Evolutionary conservation across 805 yeast species (phyloP).

Genomic region (Metschnikowia kofuensis): DNA sequence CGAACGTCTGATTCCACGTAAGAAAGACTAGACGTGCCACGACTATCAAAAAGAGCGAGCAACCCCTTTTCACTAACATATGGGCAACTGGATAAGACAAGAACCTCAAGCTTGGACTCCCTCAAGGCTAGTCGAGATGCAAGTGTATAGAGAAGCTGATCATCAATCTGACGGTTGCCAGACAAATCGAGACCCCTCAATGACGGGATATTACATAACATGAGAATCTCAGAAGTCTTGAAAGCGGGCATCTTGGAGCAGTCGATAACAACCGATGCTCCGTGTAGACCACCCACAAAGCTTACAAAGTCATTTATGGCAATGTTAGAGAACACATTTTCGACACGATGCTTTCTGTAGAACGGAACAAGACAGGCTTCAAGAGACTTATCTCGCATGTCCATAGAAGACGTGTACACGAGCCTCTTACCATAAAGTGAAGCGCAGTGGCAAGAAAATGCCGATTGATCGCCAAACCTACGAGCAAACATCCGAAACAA

Average conservation of each 20-base stretch:
- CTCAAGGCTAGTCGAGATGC: constrained; percentile 16
- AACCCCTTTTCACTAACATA: constrained; percentile 12
- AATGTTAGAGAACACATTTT: constrained; percentile 33
- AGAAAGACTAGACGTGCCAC: constrained; percentile 4
- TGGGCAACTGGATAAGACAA: constrained; percentile 25
- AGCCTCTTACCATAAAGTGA: neutral
- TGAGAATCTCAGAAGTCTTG: constrained; percentile 22
- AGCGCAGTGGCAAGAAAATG: constrained; percentile 26
- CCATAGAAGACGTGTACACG: constrained; percentile 4
- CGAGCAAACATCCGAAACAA: constrained; percentile 28
- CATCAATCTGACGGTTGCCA: constrained; percentile 26
- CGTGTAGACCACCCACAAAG: constrained; percentile 18
- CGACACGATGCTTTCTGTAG: constrained; percentile 29
- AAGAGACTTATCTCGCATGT: constrained; percentile 13
- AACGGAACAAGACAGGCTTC: constrained; percentile 15
- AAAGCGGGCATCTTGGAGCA: constrained; percentile 19
- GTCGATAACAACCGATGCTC: constrained; percentile 25
- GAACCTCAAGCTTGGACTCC: constrained; percentile 21
- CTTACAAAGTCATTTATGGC: constrained; percentile 20
- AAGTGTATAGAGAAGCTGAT: constrained; percentile 27
- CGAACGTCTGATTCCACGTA: constrained; percentile 16
- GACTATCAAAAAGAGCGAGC: constrained; percentile 7
- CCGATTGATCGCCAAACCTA: constrained; percentile 14
- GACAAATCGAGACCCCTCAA: constrained; percentile 34
- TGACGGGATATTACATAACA: constrained; percentile 26